Conservation (phyloP, 176 grass and related monocot species). For the Cenchrus americanus region DNA sequence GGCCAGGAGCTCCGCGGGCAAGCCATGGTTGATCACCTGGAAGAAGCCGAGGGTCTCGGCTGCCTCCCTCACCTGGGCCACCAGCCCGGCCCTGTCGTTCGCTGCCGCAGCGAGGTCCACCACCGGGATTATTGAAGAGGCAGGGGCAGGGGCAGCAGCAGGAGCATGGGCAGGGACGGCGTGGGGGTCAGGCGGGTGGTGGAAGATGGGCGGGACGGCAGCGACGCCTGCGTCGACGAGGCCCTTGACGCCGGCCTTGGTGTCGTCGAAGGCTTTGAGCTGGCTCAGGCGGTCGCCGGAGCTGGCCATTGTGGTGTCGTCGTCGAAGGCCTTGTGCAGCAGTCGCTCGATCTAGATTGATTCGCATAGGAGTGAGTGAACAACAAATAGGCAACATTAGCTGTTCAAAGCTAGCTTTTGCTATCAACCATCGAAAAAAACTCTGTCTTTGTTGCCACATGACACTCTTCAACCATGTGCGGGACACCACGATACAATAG, state of each 20-base stretch:
- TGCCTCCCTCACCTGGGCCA: slow-evolving; percentile 16
- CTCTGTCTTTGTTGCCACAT: too few relatives aligned
- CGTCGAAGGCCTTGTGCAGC: too few relatives aligned
- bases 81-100: not conserved
- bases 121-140: slow-evolving; percentile 42
- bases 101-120: slow-evolving; percentile 43
- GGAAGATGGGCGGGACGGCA: slow-evolving; percentile 28
- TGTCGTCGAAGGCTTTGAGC: slow-evolving; percentile 27
- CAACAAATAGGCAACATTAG: too few relatives aligned
- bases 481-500: too few relatives aligned
- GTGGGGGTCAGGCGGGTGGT: slow-evolving; percentile 12
- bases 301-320: too few relatives aligned
- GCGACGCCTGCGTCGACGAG: slow-evolving; percentile 18
- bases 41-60: slow-evolving; percentile 59
- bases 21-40: slow-evolving; percentile 60
- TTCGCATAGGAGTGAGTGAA: too few relatives aligned
- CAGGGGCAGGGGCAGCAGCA: too few relatives aligned
- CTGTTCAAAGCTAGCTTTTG: too few relatives aligned
- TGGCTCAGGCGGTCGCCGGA: not conserved
- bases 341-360: too few relatives aligned
- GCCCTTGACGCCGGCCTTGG: slow-evolving; percentile 17
- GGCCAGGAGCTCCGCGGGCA: slow-evolving; percentile 31
- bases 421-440: too few relatives aligned
- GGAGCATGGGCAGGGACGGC: not conserved
- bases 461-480: too few relatives aligned